Conservation (phyloP, 768 basidiomycete genomes). For the Suillus alpinus region DNA sequence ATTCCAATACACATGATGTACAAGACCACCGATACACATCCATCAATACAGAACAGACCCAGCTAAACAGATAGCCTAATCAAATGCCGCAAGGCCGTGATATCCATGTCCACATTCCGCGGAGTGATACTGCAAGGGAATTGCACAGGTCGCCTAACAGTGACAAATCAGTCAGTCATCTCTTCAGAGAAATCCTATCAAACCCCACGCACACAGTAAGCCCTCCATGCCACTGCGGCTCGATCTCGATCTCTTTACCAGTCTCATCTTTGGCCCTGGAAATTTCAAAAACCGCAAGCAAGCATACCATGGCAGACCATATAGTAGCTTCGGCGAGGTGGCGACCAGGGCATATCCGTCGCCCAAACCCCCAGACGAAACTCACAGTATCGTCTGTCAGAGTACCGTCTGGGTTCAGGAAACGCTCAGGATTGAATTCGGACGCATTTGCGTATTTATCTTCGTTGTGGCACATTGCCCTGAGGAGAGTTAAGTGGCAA, state of each 20-base stretch:
- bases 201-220: neutral
- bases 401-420: constrained; percentile 26
- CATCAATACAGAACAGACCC: neutral
- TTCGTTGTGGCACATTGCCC: constrained; percentile 49
- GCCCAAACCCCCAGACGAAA: constrained; percentile 5
- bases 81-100: neutral
- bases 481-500: constrained; percentile 5
- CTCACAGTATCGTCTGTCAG: constrained; percentile 5
- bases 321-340: constrained; percentile 4
- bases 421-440: constrained; percentile 52
- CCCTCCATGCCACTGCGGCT: constrained; percentile 1
- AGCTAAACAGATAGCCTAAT: neutral
- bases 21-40: neutral
- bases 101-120: constrained; percentile 2
- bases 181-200: no score
- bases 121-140: constrained; percentile 7
- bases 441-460: constrained; percentile 49
- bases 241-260: constrained; percentile 8
- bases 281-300: constrained; percentile 4
- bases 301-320: constrained; percentile 4
- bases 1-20: no score
- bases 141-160: neutral
- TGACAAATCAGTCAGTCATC: neutral
- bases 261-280: constrained; percentile 7
- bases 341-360: constrained; percentile 6